phyloP scores from a whole-genome alignment of 805 yeast species.

The Hanseniaspora mollemarum region DNA sequence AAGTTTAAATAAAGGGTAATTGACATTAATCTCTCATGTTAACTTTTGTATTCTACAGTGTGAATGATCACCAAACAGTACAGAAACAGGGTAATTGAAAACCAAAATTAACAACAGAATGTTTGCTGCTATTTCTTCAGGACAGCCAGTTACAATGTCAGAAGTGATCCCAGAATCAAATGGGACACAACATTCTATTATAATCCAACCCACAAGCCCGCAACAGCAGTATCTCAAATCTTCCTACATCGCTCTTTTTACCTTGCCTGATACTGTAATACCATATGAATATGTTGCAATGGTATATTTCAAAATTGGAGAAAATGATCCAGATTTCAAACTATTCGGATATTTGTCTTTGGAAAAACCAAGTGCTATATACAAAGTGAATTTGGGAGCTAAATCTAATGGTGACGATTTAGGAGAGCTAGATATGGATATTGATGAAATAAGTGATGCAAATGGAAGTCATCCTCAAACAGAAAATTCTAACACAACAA shows the following conservation, averaged over 20 bases:
- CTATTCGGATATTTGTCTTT: conserved; percentile 53
- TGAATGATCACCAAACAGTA: too few relatives aligned
- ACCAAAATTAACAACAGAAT: too few relatives aligned
- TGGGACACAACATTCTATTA: conserved; percentile 31
- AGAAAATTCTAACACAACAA: conserved; percentile 28
- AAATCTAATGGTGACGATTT: conserved; percentile 32
- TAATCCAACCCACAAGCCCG: conserved; percentile 29
- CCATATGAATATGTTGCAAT: conserved; percentile 70
- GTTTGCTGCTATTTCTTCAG: conserved; percentile 34
- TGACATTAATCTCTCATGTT: too few relatives aligned
- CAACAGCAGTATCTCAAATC: conserved; percentile 22
- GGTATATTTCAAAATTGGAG: conserved; percentile 76
- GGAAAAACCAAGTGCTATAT: conserved; percentile 82
- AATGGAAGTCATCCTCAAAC: not conserved
- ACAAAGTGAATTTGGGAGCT: conserved; percentile 45
- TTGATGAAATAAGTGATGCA: conserved; percentile 29
- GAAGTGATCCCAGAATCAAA: conserved; percentile 31
- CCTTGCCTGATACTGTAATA: conserved; percentile 67
- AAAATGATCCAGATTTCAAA: conserved; percentile 40
- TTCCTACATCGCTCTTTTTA: conserved; percentile 71
- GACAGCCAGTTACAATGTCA: conserved; percentile 30
- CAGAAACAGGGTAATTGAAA: too few relatives aligned
- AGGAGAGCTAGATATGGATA: conserved; percentile 49
- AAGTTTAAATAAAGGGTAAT: too few relatives aligned
- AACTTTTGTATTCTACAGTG: too few relatives aligned